A percentile compares a stretch with the other conserved stretches of the same genome.
Conservation (phyloP, 192 early-diverging fungal genomes). For the Rhizophagus clarus region DNA sequence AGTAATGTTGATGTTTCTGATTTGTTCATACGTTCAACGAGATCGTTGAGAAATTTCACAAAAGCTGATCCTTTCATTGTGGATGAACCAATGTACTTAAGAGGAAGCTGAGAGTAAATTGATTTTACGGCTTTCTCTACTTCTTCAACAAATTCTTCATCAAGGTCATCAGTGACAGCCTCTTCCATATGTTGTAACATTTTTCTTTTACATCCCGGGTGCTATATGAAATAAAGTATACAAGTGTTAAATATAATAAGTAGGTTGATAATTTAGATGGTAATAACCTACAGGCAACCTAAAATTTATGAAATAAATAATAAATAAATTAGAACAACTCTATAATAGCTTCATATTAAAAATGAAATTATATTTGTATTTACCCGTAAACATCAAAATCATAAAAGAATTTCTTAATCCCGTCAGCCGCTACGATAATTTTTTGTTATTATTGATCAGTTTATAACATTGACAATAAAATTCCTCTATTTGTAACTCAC, state of each 20-base stretch:
- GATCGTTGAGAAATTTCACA: background rate
- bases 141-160: background rate
- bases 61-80: background rate
- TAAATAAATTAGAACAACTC: no score
- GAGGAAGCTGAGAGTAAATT: background rate
- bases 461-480: background rate
- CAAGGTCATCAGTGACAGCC: background rate
- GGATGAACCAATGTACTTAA: background rate
- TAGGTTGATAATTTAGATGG: no score
- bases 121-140: background rate
- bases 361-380: no score
- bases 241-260: no score
- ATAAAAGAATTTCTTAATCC: background rate
- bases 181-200: background rate
- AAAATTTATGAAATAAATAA: background rate
- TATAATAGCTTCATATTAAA: no score
- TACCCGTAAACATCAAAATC: background rate
- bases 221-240: no score
- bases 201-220: background rate
- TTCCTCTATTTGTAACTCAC: background rate
- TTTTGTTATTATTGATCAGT: background rate
- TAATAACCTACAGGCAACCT: background rate
- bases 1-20: background rate
- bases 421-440: background rate
- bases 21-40: background rate